A percentile compares a stretch with the other conserved stretches of the same genome.
Conservation (phyloP, 257 asterid genomes). For the Knoxia roxburghii region DNA sequence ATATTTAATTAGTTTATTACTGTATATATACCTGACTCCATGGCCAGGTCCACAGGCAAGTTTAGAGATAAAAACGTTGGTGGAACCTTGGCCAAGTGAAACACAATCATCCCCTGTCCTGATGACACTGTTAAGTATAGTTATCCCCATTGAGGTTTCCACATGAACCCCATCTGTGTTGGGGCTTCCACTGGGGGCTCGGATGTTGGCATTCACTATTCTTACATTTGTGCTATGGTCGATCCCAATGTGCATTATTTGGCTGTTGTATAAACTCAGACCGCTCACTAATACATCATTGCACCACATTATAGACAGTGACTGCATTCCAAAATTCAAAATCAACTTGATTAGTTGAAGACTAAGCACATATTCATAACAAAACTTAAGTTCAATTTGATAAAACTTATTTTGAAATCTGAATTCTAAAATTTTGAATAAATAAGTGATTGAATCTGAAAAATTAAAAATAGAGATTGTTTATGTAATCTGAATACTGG, state of each 20-base stretch:
- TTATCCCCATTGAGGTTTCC: conserved; percentile 37
- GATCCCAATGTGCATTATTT: conserved; percentile 43
- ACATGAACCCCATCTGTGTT: conserved; percentile 72
- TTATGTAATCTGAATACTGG: too few species aligned
- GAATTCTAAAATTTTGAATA: too few species aligned
- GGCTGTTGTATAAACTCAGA: conserved; percentile 45
- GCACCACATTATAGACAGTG: conserved; percentile 52
- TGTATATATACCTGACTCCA: conserved; percentile 80
- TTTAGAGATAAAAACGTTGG: conserved; percentile 47
- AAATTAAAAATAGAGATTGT: too few species aligned
- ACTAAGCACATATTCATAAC: too few species aligned
- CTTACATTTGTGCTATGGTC: conserved; percentile 36
- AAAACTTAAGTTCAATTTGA: too few species aligned
- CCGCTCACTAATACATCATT: conserved; percentile 44
- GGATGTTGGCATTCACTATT: conserved; percentile 39
- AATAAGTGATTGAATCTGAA: too few species aligned
- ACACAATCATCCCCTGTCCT: conserved; percentile 72
- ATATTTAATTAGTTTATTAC: too few species aligned
- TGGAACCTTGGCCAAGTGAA: conserved; percentile 59
- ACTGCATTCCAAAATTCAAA: conserved; percentile 31
- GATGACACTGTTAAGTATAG: conserved; percentile 33
- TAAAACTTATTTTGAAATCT: too few species aligned
- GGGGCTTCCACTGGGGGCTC: conserved; percentile 66
- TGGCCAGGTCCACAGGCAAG: conserved; percentile 83
- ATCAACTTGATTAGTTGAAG: too few species aligned